Conservation (phyloP, 768 basidiomycete species). For the Cystofilobasidium macerans region DNA sequence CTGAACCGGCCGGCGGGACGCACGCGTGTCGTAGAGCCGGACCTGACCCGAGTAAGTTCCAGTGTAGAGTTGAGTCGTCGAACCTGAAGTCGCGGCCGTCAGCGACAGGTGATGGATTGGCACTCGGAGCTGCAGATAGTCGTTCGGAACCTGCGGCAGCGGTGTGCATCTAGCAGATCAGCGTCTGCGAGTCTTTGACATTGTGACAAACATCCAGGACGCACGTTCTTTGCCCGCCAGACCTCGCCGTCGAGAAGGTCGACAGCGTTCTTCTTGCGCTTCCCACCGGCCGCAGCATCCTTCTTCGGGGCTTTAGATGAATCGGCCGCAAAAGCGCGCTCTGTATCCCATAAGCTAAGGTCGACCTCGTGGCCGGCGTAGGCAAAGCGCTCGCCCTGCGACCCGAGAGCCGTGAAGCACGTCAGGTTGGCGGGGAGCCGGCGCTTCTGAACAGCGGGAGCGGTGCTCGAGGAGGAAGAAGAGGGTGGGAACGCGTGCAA, state of each 20-base stretch:
- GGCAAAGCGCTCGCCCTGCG: conserved; percentile 47
- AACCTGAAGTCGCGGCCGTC: conserved; percentile 46
- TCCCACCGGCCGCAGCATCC: neutral
- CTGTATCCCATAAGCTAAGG: conserved; percentile 65
- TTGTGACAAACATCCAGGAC: too few relatives aligned
- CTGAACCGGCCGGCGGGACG: conserved; percentile 55
- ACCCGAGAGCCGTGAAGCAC: neutral
- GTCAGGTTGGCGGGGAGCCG: conserved; percentile 23
- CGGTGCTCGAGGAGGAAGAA: neutral
- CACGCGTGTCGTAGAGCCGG: conserved; percentile 64
- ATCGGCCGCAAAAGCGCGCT: conserved; percentile 45
- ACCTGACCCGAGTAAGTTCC: conserved; percentile 66
- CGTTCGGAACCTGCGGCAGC: conserved; percentile 52
- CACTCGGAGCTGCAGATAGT: conserved; percentile 60
- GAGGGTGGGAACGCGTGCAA: conserved; percentile 11
- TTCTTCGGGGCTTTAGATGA: conserved; percentile 46
- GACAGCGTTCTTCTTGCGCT: conserved; percentile 8
- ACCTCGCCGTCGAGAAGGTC: conserved; percentile 54
- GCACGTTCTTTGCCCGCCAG: conserved; percentile 75
- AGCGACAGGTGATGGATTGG: conserved; percentile 66
- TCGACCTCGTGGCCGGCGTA: conserved; percentile 84
- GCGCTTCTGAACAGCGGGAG: neutral
- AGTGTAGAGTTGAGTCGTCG: conserved; percentile 46
- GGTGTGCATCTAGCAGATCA: too few relatives aligned
- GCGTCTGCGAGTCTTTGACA: too few relatives aligned